phyloP scores from a whole-genome alignment of 2,329 filamentous ascomycete genomes.

The Colletotrichum somersetense region DNA sequence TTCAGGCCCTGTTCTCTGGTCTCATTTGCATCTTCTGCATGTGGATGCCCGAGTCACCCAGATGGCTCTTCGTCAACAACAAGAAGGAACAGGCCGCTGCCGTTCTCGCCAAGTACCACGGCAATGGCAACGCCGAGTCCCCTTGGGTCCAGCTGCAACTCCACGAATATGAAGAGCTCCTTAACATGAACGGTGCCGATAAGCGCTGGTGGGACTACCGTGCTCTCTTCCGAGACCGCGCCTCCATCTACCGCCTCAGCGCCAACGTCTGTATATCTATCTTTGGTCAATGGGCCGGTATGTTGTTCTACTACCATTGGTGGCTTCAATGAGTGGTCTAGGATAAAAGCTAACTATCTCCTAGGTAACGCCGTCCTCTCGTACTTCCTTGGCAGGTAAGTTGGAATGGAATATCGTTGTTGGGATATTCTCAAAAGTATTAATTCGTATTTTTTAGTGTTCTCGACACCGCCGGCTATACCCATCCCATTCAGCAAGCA shows the following conservation, averaged over 20 bases:
- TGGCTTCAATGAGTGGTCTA: no score
- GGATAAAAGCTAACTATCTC: no score
- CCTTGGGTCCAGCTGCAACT: conserved; percentile 61
- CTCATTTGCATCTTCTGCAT: conserved; percentile 52
- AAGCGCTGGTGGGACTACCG: conserved; percentile 64
- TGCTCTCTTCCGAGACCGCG: conserved; percentile 57
- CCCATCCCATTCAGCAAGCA: conserved; percentile 53
- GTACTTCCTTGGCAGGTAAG: conserved; percentile 60
- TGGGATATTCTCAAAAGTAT: no score
- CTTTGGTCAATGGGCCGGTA: conserved; percentile 62
- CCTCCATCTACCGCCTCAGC: conserved; percentile 58
- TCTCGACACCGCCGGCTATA: conserved; percentile 64
- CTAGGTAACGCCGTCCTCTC: conserved; percentile 49
- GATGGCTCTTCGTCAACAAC: conserved; percentile 57
- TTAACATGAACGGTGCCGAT: conserved; percentile 58
- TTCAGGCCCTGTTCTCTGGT: conserved; percentile 59
- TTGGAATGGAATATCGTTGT: no score
- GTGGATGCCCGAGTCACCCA: conserved; percentile 57
- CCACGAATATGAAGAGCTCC: conserved; percentile 57
- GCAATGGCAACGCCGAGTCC: conserved; percentile 58
- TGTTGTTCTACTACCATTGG: conserved; percentile 40
- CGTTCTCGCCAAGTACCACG: conserved; percentile 58
- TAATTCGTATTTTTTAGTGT: conserved; percentile 47
- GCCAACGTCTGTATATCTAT: conserved; percentile 58
- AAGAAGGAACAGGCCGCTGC: conserved; percentile 52